Base-by-base conservation (phyloP, 192 early-diverging fungal genomes). In the Geosiphon pyriformis region DNA sequence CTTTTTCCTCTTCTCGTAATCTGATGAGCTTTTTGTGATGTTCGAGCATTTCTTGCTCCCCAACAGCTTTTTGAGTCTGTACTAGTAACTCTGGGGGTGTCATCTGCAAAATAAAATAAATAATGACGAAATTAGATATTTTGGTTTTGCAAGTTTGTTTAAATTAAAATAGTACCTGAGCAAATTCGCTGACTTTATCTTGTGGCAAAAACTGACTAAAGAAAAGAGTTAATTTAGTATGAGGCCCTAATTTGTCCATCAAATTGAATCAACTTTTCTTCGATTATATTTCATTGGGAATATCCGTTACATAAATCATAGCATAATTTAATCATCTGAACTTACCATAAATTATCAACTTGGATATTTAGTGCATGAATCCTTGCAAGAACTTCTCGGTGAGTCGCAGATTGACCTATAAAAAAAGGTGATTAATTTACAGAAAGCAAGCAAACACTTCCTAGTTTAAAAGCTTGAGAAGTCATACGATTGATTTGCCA, bases 121-220 rank as follows among this genome's bases (percentile, higher is more conserved):
- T 3, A 35, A 53, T 54, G 17, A 31, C 3, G 35, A 35, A 65
- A 2, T 15, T 17, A 32, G 12, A 22, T 20, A 25, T 26, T 12
- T 18, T 22, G 0, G 1, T 34, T 26, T 54, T 25, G 51, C 23
- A 33, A 66, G 26, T 46, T 58, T 27, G 15, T n/a, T 32, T 10
- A 42, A 15, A 70, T 37, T 20, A 25, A 0, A 15, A 32, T 37
- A 0, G 34, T 71, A 90, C 84, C 74, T 90, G 86, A 3, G 95
- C 93, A 70, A 99, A 99, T 64, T 92, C 91, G 4, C 86, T 83
- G 4, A 99, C 96, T 57, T 85, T 81, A 74, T 99, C 96, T 71
- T 99, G 96, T 6, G 96, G 96, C 60, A 99, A 75, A 66, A 99
- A 96, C 76, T 97, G 95, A 74, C 88, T 91, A 59, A 29, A 51